Base-by-base conservation (phyloP, 1,284 basidiomycete genomes). In the Rhodotorula sp. region DNA sequence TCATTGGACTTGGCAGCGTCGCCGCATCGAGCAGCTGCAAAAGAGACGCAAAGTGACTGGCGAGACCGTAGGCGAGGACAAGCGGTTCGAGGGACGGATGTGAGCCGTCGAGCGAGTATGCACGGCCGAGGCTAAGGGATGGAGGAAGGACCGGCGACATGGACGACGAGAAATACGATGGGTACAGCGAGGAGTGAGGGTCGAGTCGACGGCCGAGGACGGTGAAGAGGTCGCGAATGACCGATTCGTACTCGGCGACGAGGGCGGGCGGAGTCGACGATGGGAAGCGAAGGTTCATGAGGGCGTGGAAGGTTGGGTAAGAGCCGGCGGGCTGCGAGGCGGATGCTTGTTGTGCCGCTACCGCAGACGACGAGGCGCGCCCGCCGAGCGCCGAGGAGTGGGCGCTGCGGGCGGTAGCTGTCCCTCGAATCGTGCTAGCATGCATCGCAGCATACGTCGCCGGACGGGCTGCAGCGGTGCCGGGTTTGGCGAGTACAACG, bases 261-360 rank as follows among this genome's bases (percentile, higher is more conserved):
- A 62, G 39, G 1, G 39, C 10, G 4, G 59, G 10, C 1, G 67
- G 36, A 1, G 65, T 59, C 7, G 39, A 8, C 0, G 61, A 20
- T 0, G 70, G 70, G 36, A 72, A 71, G 2, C 65, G 70, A 17
- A 74, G 59, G 58, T 68, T 74, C n/a, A 59, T 65, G 34, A 74
- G 65, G 2, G 60, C 59, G 51, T 72, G 67, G 24, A 74, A 57
- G 15, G 72, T 74, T 11, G 72, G 70, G 9, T 56, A 17, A 0
- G 71, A 62, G 8, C 54, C 57, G 34, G 52, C 6, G 1, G n/a
- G 51, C n/a, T 51, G 4, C 39, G 44, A 2, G 47, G 11, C 10
- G 24, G 24, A 39, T 1, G 36, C 39, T 44, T 44, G 39, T 11
- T 51, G 44, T 4, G 59, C 39, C 8, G 55, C 15, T 6, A 19